Evolutionary conservation across 805 yeast species (phyloP), one percentile per base, ranked within the genome.

Genomic region (Lachancea waltii): DNA sequence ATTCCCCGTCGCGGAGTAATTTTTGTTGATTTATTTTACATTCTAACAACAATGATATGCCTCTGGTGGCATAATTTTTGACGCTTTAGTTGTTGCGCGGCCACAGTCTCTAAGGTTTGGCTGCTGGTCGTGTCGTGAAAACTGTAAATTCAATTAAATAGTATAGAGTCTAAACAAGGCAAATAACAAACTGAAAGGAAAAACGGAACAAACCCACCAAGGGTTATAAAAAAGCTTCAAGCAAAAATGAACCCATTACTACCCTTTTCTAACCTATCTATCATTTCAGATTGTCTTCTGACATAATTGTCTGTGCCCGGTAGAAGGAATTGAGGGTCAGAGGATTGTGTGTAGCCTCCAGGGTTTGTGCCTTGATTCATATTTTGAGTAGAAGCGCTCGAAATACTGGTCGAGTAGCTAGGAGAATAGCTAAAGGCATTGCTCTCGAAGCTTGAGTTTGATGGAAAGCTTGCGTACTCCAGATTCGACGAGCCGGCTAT

Each of bases 1-100:
- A 47, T 47, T 47, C 51, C 51, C 51, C 51, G 51, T 47, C 51
- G 51, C 51, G 51, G 51, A 47, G 51, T 16, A 23, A 36, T 43
- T 43, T 45, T 44, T 4, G n/a, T n/a, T n/a, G n/a, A n/a, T n/a
- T n/a, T n/a, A n/a, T n/a, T n/a, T n/a, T n/a, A n/a, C n/a, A n/a
- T n/a, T n/a, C n/a, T n/a, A n/a, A n/a, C n/a, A n/a, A n/a, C n/a
- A n/a, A n/a, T n/a, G n/a, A n/a, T n/a, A n/a, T n/a, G n/a, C n/a
- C n/a, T n/a, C n/a, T n/a, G n/a, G n/a, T n/a, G n/a, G n/a, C n/a
- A n/a, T n/a, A n/a, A n/a, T n/a, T n/a, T n/a, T n/a, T n/a, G n/a
- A n/a, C n/a, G n/a, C n/a, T n/a, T n/a, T n/a, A n/a, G n/a, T n/a
- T n/a, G n/a, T n/a, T n/a, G n/a, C n/a, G n/a, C n/a, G n/a, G n/a